A percentile compares a stretch with the other conserved stretches of the same genome.
phyloP scores from a whole-genome alignment of 352 stramenopile genomes.

The Globisporangium cylindrosporum region DNA sequence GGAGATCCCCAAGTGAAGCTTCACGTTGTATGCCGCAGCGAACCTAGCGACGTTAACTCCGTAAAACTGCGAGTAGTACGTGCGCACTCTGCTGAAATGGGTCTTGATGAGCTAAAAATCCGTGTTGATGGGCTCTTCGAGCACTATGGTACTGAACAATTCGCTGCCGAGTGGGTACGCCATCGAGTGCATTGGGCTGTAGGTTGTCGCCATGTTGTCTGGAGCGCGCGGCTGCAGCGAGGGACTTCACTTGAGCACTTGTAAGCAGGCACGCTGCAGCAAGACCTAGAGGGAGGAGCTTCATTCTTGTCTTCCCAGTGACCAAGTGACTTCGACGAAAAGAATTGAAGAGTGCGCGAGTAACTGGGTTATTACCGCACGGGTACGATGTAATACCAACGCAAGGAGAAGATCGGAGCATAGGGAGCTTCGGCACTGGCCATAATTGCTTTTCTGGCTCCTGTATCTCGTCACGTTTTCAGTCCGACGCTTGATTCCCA shows the following conservation, averaged over 20 bases:
- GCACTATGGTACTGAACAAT: constrained; percentile 6
- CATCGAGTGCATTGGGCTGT: constrained; percentile 17
- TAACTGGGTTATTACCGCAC: no score
- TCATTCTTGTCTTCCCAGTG: background rate
- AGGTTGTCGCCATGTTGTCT: constrained; percentile 16
- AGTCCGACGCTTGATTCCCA: no score
- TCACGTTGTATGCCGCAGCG: constrained; percentile 23
- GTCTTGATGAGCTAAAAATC: constrained; percentile 29
- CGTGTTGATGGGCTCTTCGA: constrained; percentile 19
- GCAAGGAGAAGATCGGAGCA: no score
- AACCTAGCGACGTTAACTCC: constrained; percentile 24
- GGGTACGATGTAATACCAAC: no score
- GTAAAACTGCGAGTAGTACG: constrained; percentile 37
- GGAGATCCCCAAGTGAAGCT: constrained; percentile 32
- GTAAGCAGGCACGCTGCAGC: constrained; percentile 1
- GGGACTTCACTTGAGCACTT: no score
- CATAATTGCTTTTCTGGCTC: no score
- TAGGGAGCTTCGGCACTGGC: no score
- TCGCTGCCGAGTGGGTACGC: constrained; percentile 13
- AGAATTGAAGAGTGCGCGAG: no score
- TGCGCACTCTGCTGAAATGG: constrained; percentile 25
- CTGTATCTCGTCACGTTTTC: no score
- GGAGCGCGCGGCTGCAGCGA: no score
- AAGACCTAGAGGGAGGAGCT: background rate
- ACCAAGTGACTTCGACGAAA: no score